Base-by-base conservation (phyloP, 2,329 filamentous ascomycete genomes). In the Talaromyces sp. region DNA sequence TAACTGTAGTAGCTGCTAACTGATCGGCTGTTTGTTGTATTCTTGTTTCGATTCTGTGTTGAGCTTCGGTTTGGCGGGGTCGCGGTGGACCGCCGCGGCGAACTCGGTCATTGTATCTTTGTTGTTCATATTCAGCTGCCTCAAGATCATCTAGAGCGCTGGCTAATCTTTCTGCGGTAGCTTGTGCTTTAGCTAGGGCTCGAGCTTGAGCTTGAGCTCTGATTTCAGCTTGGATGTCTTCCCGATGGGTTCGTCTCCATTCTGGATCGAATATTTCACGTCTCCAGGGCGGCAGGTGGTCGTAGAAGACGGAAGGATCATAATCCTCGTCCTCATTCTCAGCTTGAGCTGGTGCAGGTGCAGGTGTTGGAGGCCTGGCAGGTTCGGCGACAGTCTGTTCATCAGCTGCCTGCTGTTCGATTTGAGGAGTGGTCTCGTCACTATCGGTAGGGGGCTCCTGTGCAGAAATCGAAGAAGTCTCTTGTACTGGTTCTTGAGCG, bases 1-100 rank as follows among this genome's bases (percentile, higher is more conserved):
- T 19, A 22, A 59, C 45, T 19, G 41, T 51, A 43, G 52, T 43
- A 11, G 57, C 43, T 3, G 51, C 52, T 5, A 58, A 40, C 28
- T 50, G 57, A 28, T 25, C 10, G 17, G 41, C 37, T 11, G 57
- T 37, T 17, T 58, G 41, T 8, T 55, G 41, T 17, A 58, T 46
- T 4, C 17, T 31, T 21, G 41, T 28, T n/a, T 54, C 51, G 2
- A 53, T 2, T 9, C 21, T 19, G 17, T 8, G 28, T 25, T 15
- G 28, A 10, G 22, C 15, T 21, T 48, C 9, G 17, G 45, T 13
- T 48, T 28, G 25, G 19, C 10, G 6, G 25, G 25, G 7, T 28
- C 25, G 3, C 25, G 3, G 3, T 28, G 3, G 25, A 28, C 25
- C 25, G 25, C 7, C 7, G 25, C 7, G 25, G 4, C 7, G 3